Percentiles rank a stretch among this genome's conserved stretches.
Evolutionary conservation across 1,284 basidiomycete species (phyloP).

Genomic region (Wallemia ichthyophaga): DNA sequence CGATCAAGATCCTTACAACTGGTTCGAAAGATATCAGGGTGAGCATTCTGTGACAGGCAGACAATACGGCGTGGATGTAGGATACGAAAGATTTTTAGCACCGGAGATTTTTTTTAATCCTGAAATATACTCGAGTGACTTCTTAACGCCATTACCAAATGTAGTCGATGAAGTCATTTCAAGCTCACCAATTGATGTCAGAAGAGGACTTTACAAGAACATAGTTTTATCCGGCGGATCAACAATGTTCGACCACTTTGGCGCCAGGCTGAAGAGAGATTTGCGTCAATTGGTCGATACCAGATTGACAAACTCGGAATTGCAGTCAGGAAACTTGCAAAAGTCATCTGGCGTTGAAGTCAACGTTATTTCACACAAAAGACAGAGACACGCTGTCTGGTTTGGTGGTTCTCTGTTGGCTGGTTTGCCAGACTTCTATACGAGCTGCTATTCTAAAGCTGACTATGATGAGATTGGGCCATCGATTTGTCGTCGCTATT

Average conservation of each 20-base stretch:
- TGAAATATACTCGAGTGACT: conserved; percentile 92
- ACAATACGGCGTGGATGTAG: conserved; percentile 75
- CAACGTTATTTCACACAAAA: conserved; percentile 93
- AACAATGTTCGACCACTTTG: conserved; percentile 96
- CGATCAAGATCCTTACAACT: conserved; percentile 83
- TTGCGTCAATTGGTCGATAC: conserved; percentile 79
- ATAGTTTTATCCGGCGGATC: conserved; percentile 84
- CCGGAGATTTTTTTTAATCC: conserved; percentile 99
- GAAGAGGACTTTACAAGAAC: conserved; percentile 86
- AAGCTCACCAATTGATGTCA: conserved; percentile 78
- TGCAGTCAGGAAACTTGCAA: conserved; percentile 21
- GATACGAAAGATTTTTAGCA: conserved; percentile 95
- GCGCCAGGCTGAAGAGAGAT: conserved; percentile 76
- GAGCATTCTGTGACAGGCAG: conserved; percentile 75
- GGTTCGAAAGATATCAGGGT: conserved; percentile 78
- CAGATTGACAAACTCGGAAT: conserved; percentile 46
- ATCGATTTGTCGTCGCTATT: conserved; percentile 75
- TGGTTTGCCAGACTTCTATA: conserved; percentile 84
- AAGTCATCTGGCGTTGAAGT: conserved; percentile 82
- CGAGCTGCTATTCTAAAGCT: conserved; percentile 85
- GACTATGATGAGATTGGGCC: conserved; percentile 95
- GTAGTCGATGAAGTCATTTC: conserved; percentile 94
- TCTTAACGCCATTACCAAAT: conserved; percentile 82
- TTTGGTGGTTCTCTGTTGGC: conserved; percentile 86
- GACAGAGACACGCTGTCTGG: conserved; percentile 95